A percentile compares a stretch with the other conserved stretches of the same genome.
phyloP scores from a whole-genome alignment of 805 yeast genomes.

The Candida xyloterini region DNA sequence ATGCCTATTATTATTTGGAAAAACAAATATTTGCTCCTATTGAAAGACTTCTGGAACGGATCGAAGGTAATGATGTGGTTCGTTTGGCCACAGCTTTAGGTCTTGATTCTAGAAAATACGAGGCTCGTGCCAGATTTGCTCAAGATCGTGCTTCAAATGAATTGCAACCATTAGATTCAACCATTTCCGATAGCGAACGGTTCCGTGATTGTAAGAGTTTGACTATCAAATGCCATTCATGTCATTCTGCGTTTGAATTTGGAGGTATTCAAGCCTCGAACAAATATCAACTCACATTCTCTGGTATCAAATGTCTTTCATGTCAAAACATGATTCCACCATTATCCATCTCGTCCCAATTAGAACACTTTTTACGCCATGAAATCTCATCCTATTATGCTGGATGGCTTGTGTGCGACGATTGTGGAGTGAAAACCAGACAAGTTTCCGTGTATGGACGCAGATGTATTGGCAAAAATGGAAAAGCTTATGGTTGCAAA shows the following conservation, averaged over 20 bases:
- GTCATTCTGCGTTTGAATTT: constrained; percentile 59
- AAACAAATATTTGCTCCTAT: constrained; percentile 90
- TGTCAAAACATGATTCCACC: constrained; percentile 55
- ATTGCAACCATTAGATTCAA: constrained; percentile 75
- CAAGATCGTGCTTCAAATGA: constrained; percentile 36
- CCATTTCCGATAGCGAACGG: constrained; percentile 76
- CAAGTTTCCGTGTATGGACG: constrained; percentile 89
- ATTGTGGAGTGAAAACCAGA: constrained; percentile 78
- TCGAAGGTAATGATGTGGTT: constrained; percentile 82
- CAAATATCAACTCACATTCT: constrained; percentile 57
- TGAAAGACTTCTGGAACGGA: constrained; percentile 77
- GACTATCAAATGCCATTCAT: constrained; percentile 52
- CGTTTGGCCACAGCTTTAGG: constrained; percentile 78
- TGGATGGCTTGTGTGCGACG: constrained; percentile 86
- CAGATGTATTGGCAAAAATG: constrained; percentile 69
- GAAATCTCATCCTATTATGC: constrained; percentile 77
- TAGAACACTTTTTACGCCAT: constrained; percentile 68
- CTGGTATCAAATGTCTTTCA: constrained; percentile 67
- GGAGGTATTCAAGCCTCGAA: constrained; percentile 71
- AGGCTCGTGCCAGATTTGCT: constrained; percentile 43
- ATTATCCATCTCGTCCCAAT: constrained; percentile 61
- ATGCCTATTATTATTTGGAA: constrained; percentile 74
- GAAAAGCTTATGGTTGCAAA: constrained; percentile 61
- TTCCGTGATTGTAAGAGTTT: constrained; percentile 64
- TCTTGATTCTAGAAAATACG: constrained; percentile 65